These are phyloP conservation scores for Quercus ilex DNA, from an alignment of 306 rosid species.

Conservation along the genomic window DNA sequence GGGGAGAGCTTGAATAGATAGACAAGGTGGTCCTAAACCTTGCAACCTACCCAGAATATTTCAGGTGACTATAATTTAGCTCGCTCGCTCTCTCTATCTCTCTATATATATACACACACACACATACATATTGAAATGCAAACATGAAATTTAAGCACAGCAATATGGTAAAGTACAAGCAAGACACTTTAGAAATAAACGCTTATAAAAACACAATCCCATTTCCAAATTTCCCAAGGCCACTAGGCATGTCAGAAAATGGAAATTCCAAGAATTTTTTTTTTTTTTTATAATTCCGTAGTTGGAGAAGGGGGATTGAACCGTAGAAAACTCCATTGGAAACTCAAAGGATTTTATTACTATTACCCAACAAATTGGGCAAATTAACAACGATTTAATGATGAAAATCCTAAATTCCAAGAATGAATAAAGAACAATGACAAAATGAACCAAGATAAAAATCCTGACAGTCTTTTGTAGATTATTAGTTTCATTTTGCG, in stretches of 20 bases:
- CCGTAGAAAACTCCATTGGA: no score
- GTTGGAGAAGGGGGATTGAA: no score
- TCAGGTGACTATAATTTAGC: no score
- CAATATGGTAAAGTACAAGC: not conserved
- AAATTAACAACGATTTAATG: not conserved
- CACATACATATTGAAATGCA: not conserved
- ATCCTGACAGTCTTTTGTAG: not conserved
- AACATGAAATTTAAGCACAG: not conserved
- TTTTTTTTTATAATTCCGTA: no score
- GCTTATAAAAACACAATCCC: not conserved
- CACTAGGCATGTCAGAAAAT: not conserved
- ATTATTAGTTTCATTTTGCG: conserved; percentile 5
- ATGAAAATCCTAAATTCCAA: not conserved
- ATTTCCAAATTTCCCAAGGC: not conserved
- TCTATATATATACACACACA: no score
- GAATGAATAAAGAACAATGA: not conserved
- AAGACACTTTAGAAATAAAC: not conserved
- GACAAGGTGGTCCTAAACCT: no score
- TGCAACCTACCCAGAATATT: no score
- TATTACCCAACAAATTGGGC: not conserved
- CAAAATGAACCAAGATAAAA: not conserved
- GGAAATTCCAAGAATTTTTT: no score
- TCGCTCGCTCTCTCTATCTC: no score
- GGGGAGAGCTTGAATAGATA: no score
- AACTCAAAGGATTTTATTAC: not conserved